Conservation (phyloP, 2,329 filamentous ascomycete genomes). For the Esteya vermicola region DNA sequence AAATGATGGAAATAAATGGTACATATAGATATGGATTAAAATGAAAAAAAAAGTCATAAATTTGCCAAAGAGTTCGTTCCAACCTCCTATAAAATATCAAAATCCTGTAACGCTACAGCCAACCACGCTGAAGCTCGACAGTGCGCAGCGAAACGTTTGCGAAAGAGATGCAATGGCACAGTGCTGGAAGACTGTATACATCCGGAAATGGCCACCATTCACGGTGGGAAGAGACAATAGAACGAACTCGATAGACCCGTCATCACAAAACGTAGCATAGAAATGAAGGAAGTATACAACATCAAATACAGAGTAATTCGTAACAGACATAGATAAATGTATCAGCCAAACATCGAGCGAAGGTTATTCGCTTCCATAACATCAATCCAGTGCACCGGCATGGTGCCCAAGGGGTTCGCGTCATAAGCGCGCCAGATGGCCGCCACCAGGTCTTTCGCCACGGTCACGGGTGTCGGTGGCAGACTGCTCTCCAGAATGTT, state of each 20-base stretch:
- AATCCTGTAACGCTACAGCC: too few species aligned
- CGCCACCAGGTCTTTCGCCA: constrained; percentile 23
- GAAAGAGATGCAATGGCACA: too few species aligned
- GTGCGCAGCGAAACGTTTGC: too few species aligned
- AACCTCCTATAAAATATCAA: background rate
- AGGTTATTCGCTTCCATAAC: constrained; percentile 17
- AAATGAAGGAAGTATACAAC: background rate
- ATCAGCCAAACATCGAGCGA: constrained; percentile 7
- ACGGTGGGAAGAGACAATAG: too few species aligned
- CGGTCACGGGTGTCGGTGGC: constrained; percentile 21
- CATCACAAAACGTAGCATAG: background rate
- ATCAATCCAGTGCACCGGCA: constrained; percentile 23
- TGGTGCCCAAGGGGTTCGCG: constrained; percentile 13
- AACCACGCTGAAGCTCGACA: too few species aligned
- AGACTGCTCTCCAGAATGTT: constrained; percentile 22
- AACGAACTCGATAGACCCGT: too few species aligned
- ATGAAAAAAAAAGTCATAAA: background rate
- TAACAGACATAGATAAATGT: background rate
- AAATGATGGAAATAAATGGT: background rate
- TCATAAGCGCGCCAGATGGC: constrained; percentile 25
- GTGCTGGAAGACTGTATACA: too few species aligned
- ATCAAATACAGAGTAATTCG: too few species aligned
- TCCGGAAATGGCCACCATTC: too few species aligned
- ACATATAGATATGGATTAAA: background rate
- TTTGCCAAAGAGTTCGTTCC: too few species aligned